Conservation (phyloP, 208 protist species). For the Leishmania amazonensis region DNA sequence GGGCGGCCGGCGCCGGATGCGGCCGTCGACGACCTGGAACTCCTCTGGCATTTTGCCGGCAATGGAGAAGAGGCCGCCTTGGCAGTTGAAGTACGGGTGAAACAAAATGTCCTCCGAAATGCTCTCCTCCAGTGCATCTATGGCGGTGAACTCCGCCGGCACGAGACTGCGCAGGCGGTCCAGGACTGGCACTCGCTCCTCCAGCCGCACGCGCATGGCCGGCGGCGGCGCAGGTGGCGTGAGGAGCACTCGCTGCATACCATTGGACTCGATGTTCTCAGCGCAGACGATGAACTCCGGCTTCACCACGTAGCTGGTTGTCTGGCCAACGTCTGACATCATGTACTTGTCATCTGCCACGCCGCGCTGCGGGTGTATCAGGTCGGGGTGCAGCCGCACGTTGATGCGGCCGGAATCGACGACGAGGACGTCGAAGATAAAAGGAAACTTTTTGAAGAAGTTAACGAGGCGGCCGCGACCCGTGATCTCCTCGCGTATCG, state of each 20-base stretch:
- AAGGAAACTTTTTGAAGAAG: conserved; percentile 71
- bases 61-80: conserved; percentile 84
- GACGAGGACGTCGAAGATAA: conserved; percentile 73
- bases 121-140: conserved; percentile 74
- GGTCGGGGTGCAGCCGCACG: conserved; percentile 70
- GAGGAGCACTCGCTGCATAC: conserved; percentile 44
- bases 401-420: conserved; percentile 39
- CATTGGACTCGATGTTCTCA: conserved; percentile 67
- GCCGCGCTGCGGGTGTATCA: conserved; percentile 74
- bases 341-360: conserved; percentile 84
- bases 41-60: conserved; percentile 82
- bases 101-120: conserved; percentile 86
- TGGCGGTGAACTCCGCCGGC: conserved; percentile 57
- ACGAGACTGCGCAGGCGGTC: conserved; percentile 74
- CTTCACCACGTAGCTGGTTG: conserved; percentile 68
- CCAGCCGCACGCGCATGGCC: conserved; percentile 72
- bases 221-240: conserved; percentile 62
- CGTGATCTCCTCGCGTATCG: conserved; percentile 53
- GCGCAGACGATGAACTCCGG: conserved; percentile 71
- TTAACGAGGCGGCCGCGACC: conserved; percentile 56
- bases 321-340: conserved; percentile 82
- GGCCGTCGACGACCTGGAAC: conserved; percentile 80
- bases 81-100: conserved; percentile 91
- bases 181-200: conserved; percentile 85
- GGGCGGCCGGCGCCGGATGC: conserved; percentile 66